A percentile compares a stretch with the other conserved stretches of the same genome.
phyloP scores from a whole-genome alignment of 139 green algal species.

The Asterochloris erici region DNA sequence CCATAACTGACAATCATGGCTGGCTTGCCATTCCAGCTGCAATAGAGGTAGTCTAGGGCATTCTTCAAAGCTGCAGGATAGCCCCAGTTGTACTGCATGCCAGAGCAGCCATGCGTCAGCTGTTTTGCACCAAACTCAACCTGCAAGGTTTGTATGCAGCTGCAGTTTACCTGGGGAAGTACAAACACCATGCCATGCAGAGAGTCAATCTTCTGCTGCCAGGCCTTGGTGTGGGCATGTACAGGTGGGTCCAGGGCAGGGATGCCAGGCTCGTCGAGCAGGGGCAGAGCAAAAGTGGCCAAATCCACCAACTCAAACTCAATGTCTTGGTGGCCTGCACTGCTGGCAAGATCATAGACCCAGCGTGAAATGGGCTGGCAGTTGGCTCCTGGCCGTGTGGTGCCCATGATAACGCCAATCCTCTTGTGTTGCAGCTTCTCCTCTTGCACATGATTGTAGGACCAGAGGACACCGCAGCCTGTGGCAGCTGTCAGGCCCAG shows the following conservation, averaged over 20 bases:
- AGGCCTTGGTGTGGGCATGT: conserved; percentile 9
- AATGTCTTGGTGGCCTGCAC: neutral
- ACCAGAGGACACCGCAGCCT: conserved; percentile 40
- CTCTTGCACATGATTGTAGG: conserved; percentile 31
- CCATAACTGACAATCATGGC: conserved; percentile 5
- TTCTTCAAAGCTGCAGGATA: conserved; percentile 11
- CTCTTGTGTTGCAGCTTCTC: conserved; percentile 27
- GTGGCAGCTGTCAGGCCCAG: conserved; percentile 46
- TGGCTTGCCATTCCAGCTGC: conserved; percentile 1
- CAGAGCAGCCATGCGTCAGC: neutral
- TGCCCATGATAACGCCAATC: conserved; percentile 2
- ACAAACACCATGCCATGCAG: conserved; percentile 1
- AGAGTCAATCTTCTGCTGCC: neutral
- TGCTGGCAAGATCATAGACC: neutral
- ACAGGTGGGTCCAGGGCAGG: neutral
- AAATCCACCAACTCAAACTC: neutral
- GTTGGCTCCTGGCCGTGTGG: neutral
- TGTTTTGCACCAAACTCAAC: neutral
- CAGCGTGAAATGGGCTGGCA: neutral
- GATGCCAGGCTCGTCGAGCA: conserved; percentile 4
- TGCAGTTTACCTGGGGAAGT: neutral
- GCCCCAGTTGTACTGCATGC: conserved; percentile 9
- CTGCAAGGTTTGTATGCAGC: neutral
- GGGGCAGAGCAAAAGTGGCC: neutral
- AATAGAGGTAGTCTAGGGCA: conserved; percentile 6